Evolutionary conservation across 2,329 filamentous ascomycete species (phyloP).

Genomic region (Chrysoporthe deuterocubensis): DNA sequence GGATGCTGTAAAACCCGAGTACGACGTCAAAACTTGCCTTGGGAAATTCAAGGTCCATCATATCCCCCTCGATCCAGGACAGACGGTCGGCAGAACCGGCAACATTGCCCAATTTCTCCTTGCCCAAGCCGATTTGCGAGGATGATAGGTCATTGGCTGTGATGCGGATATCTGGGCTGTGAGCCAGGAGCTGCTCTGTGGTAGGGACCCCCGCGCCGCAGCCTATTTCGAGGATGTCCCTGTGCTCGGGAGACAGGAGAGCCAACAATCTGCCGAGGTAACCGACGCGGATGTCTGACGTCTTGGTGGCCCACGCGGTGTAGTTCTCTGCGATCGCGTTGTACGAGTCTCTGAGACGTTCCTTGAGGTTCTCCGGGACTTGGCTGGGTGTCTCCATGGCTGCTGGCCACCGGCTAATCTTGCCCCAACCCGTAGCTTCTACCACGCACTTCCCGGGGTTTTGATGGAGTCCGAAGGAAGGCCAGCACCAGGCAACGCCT

Average conservation of each 20-base stretch:
- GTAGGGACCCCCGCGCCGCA: constrained; percentile 47
- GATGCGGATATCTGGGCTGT: constrained; percentile 33
- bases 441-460: not conserved
- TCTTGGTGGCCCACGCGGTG: constrained; percentile 44
- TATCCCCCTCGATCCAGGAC: constrained; percentile 22
- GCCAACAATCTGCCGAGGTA: constrained; percentile 42
- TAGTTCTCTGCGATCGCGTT: constrained; percentile 45
- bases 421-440: not conserved
- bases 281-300: constrained; percentile 37
- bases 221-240: constrained; percentile 45
- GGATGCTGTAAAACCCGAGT: constrained; percentile 53
- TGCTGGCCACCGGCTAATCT: not conserved
- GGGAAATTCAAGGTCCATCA: constrained; percentile 35
- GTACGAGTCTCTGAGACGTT: constrained; percentile 45
- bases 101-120: constrained; percentile 33
- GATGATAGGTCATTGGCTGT: constrained; percentile 48
- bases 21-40: constrained; percentile 7
- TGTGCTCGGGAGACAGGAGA: constrained; percentile 30
- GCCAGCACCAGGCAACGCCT: no score
- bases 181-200: constrained; percentile 39
- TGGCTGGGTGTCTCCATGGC: not conserved
- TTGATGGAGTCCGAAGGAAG: no score
- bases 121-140: constrained; percentile 42
- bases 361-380: constrained; percentile 39
- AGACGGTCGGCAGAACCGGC: constrained; percentile 23